phyloP scores from a whole-genome alignment of 345 rosid species.

The Gossypioides kirkii region DNA sequence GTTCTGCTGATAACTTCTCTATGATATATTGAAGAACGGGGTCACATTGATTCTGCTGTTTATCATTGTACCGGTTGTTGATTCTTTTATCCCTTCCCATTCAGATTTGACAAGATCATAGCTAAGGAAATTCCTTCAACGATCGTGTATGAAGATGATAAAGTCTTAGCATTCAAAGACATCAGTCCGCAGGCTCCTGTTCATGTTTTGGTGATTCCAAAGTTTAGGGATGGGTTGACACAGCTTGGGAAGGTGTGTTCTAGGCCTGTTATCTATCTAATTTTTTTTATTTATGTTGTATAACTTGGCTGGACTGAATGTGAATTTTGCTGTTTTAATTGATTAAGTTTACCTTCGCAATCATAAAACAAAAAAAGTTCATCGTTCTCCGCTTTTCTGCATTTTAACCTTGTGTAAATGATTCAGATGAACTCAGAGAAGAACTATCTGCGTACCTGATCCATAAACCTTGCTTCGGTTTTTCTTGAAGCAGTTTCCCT shows the following conservation, averaged over 20 bases:
- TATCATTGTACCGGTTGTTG: background rate
- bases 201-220: constrained; percentile 85
- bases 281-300: constrained; percentile 1
- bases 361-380: background rate
- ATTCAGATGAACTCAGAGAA: background rate
- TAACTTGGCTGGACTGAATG: background rate
- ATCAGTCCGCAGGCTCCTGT: constrained; percentile 82
- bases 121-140: constrained; percentile 78
- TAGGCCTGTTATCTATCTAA: background rate
- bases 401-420: background rate
- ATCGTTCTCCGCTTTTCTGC: background rate
- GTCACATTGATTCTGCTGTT: background rate
- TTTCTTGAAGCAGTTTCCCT: background rate
- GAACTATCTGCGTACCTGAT: background rate
- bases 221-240: constrained; percentile 76
- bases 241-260: constrained; percentile 56
- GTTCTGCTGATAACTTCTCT: background rate
- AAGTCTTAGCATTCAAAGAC: constrained; percentile 87
- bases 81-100: background rate
- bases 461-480: background rate
- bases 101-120: constrained; percentile 88
- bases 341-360: background rate
- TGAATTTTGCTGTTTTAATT: background rate
- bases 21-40: background rate
- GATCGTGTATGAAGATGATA: constrained; percentile 86